Base-by-base conservation (phyloP, 2,329 filamentous ascomycete species). In the Mycosphaerella sp. region DNA sequence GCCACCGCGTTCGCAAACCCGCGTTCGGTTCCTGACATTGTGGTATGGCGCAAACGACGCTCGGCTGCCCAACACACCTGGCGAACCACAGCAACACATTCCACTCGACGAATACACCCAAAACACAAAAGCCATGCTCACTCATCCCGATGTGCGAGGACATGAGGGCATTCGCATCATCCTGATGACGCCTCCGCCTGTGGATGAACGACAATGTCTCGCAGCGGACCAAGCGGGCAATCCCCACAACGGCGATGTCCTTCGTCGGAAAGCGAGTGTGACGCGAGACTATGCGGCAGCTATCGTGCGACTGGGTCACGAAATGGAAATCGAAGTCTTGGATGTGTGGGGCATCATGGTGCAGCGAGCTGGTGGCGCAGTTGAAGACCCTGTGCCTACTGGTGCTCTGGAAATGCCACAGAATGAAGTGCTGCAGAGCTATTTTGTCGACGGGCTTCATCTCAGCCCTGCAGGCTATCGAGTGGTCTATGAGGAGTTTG, bases 21-120 rank as follows among this genome's bases (percentile, higher is more conserved):
- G 77, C 63, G 77, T 90, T 51, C 79, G 81, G 52, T 85, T 87
- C 62, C 50, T 67, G 39, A 58, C 60, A 14, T 69, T 91, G 58
- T 85, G 87, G 68, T 83, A 96, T 54, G 93, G 93, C 14, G 88
- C 93, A 60, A 97, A 98, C 66, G 93, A 97, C 69, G 85, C 91
- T 3, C 83, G 83, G 49, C 68, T 94, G 3, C 78, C 81, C 3
- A 72, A 79, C 34, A 74, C 78, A 4, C 75, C 75, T 3, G 82
- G 80, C 44, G 58, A 60, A 10, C 74, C 75, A 8, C 55, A 64
- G n/a, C 93, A 97, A 69, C 82, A 91, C 67, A 79, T 97, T 6
- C 80, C 87, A 0, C 69, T 95, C n/a, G 77, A 84, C 1, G 71
- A 81, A 54, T 97, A 89, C 73, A 82, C 80, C 66, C 70, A 78